Percentiles rank a stretch among this genome's conserved stretches.
Conservation (phyloP, 495 filamentous ascomycete genomes). For the Acidiella bohemica region DNA sequence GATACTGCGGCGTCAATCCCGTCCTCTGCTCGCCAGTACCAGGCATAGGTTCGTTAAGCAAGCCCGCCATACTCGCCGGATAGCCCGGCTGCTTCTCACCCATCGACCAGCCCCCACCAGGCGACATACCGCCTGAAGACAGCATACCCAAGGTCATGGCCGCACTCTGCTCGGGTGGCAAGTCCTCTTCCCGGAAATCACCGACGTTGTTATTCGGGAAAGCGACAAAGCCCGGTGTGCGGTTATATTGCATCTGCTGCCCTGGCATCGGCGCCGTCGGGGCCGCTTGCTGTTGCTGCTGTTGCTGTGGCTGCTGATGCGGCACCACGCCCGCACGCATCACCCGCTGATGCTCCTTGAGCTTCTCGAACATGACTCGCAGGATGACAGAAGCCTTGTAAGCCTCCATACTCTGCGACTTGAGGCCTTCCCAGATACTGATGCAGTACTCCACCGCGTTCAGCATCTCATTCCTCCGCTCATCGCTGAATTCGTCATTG, state of each 20-base stretch:
- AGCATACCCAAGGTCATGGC: constrained; percentile 76
- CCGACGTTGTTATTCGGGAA: constrained; percentile 23
- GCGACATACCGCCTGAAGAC: constrained; percentile 53
- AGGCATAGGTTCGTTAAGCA: constrained; percentile 29
- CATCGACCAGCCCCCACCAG: constrained; percentile 22
- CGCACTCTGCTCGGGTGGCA: constrained; percentile 47
- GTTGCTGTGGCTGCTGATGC: neutral
- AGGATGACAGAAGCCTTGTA: constrained; percentile 71
- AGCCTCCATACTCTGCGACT: constrained; percentile 71
- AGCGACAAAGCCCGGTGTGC: neutral
- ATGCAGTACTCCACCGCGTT: constrained; percentile 53
- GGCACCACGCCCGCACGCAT: constrained; percentile 5
- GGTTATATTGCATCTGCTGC: neutral
- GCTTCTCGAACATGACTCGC: constrained; percentile 62
- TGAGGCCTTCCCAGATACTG: constrained; percentile 63
- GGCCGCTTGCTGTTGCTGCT: constrained; percentile 3
- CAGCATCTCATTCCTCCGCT: constrained; percentile 65
- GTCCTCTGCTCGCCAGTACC: constrained; percentile 7
- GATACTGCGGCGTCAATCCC: constrained; percentile 17
- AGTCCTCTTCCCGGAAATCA: constrained; percentile 30
- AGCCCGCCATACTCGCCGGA: constrained; percentile 34
- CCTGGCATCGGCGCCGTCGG: neutral
- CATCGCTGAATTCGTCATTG: constrained; percentile 47
- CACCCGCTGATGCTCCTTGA: constrained; percentile 35
- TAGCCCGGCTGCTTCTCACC: constrained; percentile 3